Evolutionary conservation across 2,329 filamentous ascomycete genomes (phyloP), one percentile per base, ranked within the genome.

Genomic region (Penicillium expansum): DNA sequence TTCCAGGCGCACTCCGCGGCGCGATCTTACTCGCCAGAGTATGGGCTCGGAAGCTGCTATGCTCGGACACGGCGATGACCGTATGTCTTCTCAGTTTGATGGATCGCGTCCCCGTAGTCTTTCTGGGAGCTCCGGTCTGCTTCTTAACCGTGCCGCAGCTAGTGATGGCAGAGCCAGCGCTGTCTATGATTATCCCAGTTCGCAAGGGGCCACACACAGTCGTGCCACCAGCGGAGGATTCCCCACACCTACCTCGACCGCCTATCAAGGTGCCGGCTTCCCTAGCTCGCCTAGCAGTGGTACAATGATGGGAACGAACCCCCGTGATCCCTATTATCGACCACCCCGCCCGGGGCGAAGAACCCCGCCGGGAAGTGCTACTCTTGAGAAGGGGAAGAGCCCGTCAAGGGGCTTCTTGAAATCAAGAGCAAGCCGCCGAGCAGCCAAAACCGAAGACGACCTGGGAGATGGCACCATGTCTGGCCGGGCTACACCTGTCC

Each of bases 261-360:
- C 88, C 67, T 92, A 88, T n/a, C 88, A 88, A 69, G 90, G 57
- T 79, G 83, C 48, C 30, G 83, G 79, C 38, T 72, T 76, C 65
- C 76, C 76, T 44, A 69, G 66, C 66, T 76, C 79, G 65, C 74
- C 77, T 51, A 69, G 71, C 44, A 73, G 68, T 35, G 73, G 69
- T 38, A 73, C 76, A 5, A 67, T 82, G 57, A 73, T 80, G 62
- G 66, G 80, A 5, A 75, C 79, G 41, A 74, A 81, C 29, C 71
- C 79, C 32, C 82, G 87, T 1, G 91, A 96, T 71, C 91, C 91
- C 0, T 97, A 94, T 69, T 97, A 96, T 71, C 87, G 93, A 47
- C 91, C 91, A 18, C 93, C 92, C 16, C 82, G 92, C 62, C 81
- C 86, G 54, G 83, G 88, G 42, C 83, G 85, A 48, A 83, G 87